Evolutionary conservation across 2,329 filamentous ascomycete genomes (phyloP).

Genomic region (Cryphonectria carpinicola): DNA sequence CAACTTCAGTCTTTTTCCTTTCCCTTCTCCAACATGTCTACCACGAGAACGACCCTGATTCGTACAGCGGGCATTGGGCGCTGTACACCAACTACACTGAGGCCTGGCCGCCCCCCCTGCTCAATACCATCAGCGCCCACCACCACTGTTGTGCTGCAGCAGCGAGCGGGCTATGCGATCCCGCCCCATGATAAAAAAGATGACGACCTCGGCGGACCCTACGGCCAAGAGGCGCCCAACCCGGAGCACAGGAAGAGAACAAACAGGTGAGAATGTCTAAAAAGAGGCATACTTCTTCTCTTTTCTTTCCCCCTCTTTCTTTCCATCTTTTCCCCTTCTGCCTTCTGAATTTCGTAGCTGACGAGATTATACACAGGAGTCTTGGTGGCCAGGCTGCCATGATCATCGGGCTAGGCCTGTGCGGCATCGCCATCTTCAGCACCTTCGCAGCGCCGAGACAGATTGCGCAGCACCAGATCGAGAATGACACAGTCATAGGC

Average conservation of each 20-base stretch:
- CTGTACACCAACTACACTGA: neutral
- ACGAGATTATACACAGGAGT: neutral
- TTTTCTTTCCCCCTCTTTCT: neutral
- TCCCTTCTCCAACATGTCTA: constrained; percentile 4
- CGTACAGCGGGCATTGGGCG: neutral
- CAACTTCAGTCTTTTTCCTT: neutral
- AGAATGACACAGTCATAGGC: constrained; percentile 23
- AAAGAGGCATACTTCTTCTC: neutral
- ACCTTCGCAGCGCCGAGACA: constrained; percentile 17
- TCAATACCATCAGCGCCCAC: constrained; percentile 1
- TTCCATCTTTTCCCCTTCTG: neutral
- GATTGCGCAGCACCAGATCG: constrained; percentile 24
- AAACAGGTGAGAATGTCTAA: constrained; percentile 3
- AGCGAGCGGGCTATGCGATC: constrained; percentile 21
- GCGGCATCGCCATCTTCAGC: constrained; percentile 13
- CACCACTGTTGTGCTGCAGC: neutral
- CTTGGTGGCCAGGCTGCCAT: constrained; percentile 16
- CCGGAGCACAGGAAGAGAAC: constrained; percentile 15
- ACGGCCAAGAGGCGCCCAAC: constrained; percentile 22
- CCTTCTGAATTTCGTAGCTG: neutral
- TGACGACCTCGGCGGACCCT: constrained; percentile 22
- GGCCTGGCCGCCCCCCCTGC: neutral
- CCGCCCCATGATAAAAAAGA: constrained; percentile 21
- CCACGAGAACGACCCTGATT: neutral
- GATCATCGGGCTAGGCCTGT: constrained; percentile 10